Evolutionary conservation across 805 yeast genomes (phyloP).

Genomic region (Candida oleophila): DNA sequence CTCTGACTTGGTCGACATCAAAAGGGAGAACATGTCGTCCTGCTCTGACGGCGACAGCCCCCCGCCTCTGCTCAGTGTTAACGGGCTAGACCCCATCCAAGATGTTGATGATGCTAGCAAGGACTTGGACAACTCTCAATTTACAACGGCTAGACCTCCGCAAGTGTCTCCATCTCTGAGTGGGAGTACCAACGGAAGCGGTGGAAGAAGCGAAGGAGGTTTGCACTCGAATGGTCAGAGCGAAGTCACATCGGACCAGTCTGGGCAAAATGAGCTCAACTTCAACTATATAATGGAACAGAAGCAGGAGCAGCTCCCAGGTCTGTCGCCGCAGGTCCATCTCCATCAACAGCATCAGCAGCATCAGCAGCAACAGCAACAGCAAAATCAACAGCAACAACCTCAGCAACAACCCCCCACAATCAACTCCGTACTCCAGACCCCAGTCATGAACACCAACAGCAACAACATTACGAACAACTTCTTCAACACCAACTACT

Average conservation of each 20-base stretch:
- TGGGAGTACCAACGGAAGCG: neutral
- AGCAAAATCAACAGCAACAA: neutral
- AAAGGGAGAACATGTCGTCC: slow-evolving; percentile 2
- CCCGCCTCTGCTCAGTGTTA: neutral
- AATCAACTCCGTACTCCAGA: slow-evolving; percentile 15
- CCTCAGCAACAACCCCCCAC: neutral
- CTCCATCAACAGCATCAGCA: neutral
- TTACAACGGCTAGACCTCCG: neutral
- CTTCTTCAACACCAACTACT: slow-evolving; percentile 30
- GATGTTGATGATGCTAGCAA: neutral
- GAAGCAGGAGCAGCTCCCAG: neutral
- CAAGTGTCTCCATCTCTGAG: neutral
- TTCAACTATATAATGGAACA: slow-evolving; percentile 1
- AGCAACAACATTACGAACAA: slow-evolving; percentile 37
- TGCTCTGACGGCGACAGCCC: neutral
- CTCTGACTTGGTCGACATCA: neutral
- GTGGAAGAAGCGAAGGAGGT: neutral
- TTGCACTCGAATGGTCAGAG: neutral
- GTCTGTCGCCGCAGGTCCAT: no score
- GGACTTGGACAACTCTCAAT: slow-evolving; percentile 1
- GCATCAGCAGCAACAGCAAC: neutral
- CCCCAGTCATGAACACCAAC: slow-evolving; percentile 25
- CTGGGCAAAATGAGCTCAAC: neutral
- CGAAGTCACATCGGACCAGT: neutral
- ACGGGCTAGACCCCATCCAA: neutral